Percentiles rank a stretch among this genome's conserved stretches.
phyloP scores from a whole-genome alignment of 345 rosid genomes.

The Reutealis trisperma region DNA sequence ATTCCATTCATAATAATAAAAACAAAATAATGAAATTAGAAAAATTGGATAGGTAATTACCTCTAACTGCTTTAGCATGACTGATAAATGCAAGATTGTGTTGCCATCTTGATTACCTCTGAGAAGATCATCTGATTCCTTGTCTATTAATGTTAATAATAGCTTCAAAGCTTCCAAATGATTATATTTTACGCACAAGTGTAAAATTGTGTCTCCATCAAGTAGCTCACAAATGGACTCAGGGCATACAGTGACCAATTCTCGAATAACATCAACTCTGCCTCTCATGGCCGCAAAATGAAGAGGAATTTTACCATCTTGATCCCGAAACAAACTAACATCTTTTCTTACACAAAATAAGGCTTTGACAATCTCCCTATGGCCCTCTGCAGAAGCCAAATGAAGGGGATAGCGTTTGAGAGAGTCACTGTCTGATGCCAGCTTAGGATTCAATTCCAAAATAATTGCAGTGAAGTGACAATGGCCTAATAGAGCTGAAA shows the following conservation, averaged over 20 bases:
- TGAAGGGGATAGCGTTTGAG: slow-evolving; percentile 1
- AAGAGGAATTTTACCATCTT: slow-evolving; percentile 7
- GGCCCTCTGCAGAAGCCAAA: slow-evolving; percentile 13
- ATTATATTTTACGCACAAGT: slow-evolving; percentile 2
- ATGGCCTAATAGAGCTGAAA: slow-evolving; percentile 5
- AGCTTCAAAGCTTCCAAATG: not conserved
- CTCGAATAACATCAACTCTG: not conserved
- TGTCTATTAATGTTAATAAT: not conserved
- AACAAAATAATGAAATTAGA: too few species aligned
- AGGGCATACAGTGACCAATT: not conserved
- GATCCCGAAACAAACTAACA: not conserved
- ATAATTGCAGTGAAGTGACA: slow-evolving; percentile 7
- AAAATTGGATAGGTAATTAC: not conserved
- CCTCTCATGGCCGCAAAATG: slow-evolving; percentile 11
- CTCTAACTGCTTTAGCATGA: not conserved
- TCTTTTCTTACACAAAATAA: not conserved
- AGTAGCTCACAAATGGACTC: not conserved
- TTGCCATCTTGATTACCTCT: not conserved
- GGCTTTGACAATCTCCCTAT: not conserved
- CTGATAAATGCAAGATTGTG: slow-evolving; percentile 1
- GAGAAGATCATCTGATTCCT: not conserved
- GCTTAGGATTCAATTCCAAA: not conserved
- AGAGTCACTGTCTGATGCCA: not conserved
- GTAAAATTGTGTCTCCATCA: not conserved
- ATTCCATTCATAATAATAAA: too few species aligned